Conservation (phyloP, 1,284 basidiomycete genomes). For the Cryptococcus amylolentus region DNA sequence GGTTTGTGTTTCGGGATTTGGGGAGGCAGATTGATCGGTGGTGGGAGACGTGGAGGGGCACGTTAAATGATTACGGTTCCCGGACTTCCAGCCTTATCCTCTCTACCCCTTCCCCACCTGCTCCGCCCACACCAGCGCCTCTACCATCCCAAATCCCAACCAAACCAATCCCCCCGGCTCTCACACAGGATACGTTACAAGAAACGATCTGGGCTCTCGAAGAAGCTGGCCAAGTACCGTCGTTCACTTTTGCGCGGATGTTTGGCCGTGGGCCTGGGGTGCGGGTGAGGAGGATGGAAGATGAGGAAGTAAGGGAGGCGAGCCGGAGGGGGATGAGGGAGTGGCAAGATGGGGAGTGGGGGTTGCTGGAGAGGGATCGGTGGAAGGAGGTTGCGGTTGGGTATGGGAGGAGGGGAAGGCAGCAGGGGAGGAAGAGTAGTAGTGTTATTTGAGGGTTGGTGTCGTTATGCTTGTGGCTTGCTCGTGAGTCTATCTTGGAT, state of each 20-base stretch:
- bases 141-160: not conserved
- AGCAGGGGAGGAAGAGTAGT: no score
- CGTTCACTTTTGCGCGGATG: conserved; percentile 7
- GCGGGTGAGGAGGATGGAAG: conserved; percentile 2
- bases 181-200: conserved; percentile 5
- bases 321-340: conserved; percentile 5
- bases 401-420: no score
- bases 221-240: conserved; percentile 2
- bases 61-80: conserved; percentile 1
- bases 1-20: not conserved
- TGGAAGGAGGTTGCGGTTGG: conserved; percentile 1
- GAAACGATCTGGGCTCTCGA: conserved; percentile 5
- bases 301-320: conserved; percentile 3
- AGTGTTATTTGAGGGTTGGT: no score
- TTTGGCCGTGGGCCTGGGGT: not conserved
- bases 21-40: conserved; percentile 4
- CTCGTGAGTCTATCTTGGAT: no score
- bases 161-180: not conserved
- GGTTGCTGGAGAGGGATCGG: not conserved
- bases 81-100: not conserved
- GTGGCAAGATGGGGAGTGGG: conserved; percentile 5
- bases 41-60: conserved; percentile 4
- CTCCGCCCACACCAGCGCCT: not conserved
- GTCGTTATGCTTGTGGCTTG: no score
- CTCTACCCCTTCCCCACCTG: not conserved